Evolutionary conservation across 371 early-diverging fungal species (phyloP), one percentile per base, ranked within the genome.

Genomic region (Conidiobolus incongruus): DNA sequence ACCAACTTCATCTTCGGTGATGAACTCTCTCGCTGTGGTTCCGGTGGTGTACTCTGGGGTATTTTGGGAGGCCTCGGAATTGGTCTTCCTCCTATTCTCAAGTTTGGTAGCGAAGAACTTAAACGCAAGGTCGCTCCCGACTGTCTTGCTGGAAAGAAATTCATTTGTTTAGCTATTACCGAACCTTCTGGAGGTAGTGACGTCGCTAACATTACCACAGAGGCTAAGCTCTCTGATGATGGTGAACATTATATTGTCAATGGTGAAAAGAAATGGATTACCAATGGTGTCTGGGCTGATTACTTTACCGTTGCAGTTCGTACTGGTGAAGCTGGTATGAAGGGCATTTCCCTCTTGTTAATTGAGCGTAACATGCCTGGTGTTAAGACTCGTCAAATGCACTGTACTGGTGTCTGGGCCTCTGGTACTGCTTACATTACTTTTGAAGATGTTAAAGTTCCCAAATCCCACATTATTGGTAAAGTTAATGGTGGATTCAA

Each of bases 401-500:
- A 73, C 22, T 75, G 75, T 52, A 60, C 63, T 17, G 81, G 78
- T 35, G 78, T 81, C 33, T 84, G 82, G 83, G 71, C 80, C 1
- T 72, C 75, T 15, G 90, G 90, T 24, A 77, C 75, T 0, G 64
- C 70, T 13, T 75, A 73, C 40, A 65, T 79, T 42, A 75, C 75
- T 32, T 75, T 77, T 63, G 80, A 83, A 55, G 83, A 89, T 49
- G 85, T 89, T 47, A 70, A 77, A 48, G 86, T 89, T 1, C 89
- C 89, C 42, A 75, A 70, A 42, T 55, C 59, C 46, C 75, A 88
- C 58, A 29, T 88, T 24, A 72, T 88, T 53, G 89, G 89, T 41
- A 69, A 85, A 53, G 75, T 75, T 46, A 82, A 86, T 68, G 63
- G 77, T 35, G 87, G 87, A 2, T 88, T 89, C 71, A 80, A 81